phyloP scores from a whole-genome alignment of 257 asterid species.

The Rhazya stricta region DNA sequence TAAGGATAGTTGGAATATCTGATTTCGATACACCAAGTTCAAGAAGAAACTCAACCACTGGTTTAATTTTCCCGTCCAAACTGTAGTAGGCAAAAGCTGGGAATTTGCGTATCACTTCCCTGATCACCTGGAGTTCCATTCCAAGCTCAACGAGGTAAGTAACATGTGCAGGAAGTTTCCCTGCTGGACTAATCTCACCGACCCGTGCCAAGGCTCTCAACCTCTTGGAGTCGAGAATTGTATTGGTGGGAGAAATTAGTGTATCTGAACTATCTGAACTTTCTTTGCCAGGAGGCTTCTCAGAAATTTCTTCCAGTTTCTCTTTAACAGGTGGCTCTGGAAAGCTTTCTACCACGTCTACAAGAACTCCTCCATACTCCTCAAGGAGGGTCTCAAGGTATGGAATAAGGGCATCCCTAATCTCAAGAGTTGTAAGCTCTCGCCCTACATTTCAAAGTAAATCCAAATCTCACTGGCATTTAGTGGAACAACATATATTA shows the following conservation, averaged over 20 bases:
- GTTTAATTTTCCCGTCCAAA: constrained; percentile 91
- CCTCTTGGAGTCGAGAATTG: constrained; percentile 46
- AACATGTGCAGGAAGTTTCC: constrained; percentile 73
- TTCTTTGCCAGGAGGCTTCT: constrained; percentile 34
- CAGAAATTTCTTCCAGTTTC: constrained; percentile 37
- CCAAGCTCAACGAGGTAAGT: constrained; percentile 81
- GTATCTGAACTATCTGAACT: constrained; percentile 25
- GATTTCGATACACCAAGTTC: constrained; percentile 66
- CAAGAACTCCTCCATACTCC: constrained; percentile 57
- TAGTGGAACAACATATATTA: neutral
- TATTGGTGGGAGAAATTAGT: constrained; percentile 38
- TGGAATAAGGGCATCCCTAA: constrained; percentile 83
- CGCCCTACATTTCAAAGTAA: constrained; percentile 51
- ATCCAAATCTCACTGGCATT: constrained; percentile 6
- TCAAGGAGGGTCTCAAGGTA: constrained; percentile 70
- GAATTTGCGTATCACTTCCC: constrained; percentile 68
- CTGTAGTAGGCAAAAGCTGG: constrained; percentile 93
- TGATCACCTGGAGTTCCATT: constrained; percentile 68
- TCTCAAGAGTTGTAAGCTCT: constrained; percentile 90
- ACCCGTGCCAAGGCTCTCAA: constrained; percentile 79
- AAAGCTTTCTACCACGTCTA: constrained; percentile 70
- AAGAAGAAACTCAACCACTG: constrained; percentile 79
- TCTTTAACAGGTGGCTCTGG: constrained; percentile 61
- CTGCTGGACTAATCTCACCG: constrained; percentile 48
- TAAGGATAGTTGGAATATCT: constrained; percentile 62